A percentile compares a stretch with the other conserved stretches of the same genome.
Evolutionary conservation across 192 early-diverging fungal species (phyloP).

Genomic region (Backusella westeae): DNA sequence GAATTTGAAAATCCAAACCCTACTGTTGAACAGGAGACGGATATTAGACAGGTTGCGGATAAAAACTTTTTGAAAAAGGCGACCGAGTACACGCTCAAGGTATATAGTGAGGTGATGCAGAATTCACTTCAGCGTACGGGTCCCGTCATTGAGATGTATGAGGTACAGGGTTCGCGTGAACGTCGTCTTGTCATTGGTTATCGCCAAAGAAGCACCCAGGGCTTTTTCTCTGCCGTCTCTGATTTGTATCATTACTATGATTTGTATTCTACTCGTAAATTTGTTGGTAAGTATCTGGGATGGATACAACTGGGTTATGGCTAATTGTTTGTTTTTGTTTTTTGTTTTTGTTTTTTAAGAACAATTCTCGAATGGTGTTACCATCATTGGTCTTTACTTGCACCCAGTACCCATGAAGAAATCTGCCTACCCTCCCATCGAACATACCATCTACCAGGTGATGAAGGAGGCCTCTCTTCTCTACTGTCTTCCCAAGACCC

Average conservation of each 20-base stretch:
- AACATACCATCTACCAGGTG: slow-evolving; percentile 87
- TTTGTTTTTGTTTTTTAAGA: slow-evolving; percentile 43
- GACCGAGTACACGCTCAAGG: slow-evolving; percentile 83
- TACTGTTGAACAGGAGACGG: slow-evolving; percentile 59
- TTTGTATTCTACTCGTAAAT: slow-evolving; percentile 94
- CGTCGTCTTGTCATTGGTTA: slow-evolving; percentile 91
- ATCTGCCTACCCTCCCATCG: slow-evolving; percentile 79
- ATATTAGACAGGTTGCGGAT: slow-evolving; percentile 88
- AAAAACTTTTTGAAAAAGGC: slow-evolving; percentile 94
- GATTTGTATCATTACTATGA: slow-evolving; percentile 99
- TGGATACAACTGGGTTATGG: background rate
- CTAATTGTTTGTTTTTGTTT: background rate
- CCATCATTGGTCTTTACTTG: slow-evolving; percentile 90
- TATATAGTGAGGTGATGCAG: slow-evolving; percentile 86
- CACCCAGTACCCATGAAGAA: slow-evolving; percentile 78
- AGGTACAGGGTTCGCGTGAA: slow-evolving; percentile 85
- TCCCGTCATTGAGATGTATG: slow-evolving; percentile 90
- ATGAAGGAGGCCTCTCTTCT: slow-evolving; percentile 95
- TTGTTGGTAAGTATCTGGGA: slow-evolving; percentile 63
- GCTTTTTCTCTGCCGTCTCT: slow-evolving; percentile 91
- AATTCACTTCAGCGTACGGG: slow-evolving; percentile 83
- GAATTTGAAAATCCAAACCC: slow-evolving; percentile 87
- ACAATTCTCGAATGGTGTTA: slow-evolving; percentile 98
- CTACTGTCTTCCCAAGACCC: slow-evolving; percentile 94
- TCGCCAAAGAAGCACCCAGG: slow-evolving; percentile 87